phyloP scores from a whole-genome alignment of 1,284 basidiomycete genomes.

The Sanghuangporus baumii region DNA sequence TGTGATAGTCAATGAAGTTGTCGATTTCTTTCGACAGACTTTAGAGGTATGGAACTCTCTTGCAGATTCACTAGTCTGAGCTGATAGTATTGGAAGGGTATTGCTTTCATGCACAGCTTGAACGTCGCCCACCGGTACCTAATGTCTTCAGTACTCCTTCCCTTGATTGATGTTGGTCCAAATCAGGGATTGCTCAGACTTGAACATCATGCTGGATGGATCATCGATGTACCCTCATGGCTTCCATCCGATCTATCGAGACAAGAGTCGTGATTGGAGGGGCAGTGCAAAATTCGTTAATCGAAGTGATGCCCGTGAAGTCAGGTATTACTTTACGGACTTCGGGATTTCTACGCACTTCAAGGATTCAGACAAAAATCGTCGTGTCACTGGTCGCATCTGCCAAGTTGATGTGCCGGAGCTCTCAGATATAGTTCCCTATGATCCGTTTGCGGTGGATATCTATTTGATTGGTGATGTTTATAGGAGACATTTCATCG shows the following conservation, averaged over 20 bases:
- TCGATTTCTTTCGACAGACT: conserved; percentile 11
- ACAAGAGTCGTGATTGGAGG: background rate
- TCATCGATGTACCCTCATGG: conserved; percentile 3
- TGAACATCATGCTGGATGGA: conserved; percentile 6
- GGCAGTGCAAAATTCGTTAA: background rate
- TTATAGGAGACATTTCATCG: background rate
- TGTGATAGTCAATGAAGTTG: background rate
- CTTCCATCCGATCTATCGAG: conserved; percentile 5
- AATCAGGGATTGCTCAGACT: background rate
- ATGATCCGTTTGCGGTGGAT: conserved; percentile 11
- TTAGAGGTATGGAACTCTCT: background rate
- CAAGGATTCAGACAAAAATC: background rate
- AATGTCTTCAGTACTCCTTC: background rate
- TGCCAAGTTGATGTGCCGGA: background rate
- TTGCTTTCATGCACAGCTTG: background rate
- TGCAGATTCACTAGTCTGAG: too few relatives aligned
- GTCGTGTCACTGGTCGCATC: background rate
- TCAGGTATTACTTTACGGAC: conserved; percentile 28
- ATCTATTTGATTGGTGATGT: conserved; percentile 7
- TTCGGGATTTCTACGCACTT: conserved; percentile 24
- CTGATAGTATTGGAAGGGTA: too few relatives aligned
- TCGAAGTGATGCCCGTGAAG: conserved; percentile 5
- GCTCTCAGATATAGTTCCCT: background rate
- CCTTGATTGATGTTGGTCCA: too few relatives aligned
- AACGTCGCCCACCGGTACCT: conserved; percentile 2